These are phyloP conservation scores for Fusarium kyushuense DNA, from an alignment of 2,329 filamentous ascomycete genomes.

Conservation along the genomic window DNA sequence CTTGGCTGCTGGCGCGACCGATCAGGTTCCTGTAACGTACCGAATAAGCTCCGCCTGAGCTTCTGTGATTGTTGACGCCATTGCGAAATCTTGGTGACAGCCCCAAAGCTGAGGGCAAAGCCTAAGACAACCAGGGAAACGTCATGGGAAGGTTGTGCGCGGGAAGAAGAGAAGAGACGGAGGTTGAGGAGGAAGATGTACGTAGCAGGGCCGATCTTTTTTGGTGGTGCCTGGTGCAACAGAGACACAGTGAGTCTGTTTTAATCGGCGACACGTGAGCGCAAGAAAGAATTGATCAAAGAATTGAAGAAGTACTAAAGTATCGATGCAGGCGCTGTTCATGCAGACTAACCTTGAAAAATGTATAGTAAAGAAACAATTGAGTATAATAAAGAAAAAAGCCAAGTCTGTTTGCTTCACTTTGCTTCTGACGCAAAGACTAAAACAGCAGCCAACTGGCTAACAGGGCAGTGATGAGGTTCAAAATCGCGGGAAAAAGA, in stretches of 20 bases:
- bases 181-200: constrained; percentile 23
- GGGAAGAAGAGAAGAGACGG: constrained; percentile 5
- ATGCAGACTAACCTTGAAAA: constrained; percentile 3
- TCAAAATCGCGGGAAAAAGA: constrained; percentile 43
- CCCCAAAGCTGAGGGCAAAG: constrained; percentile 37
- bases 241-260: constrained; percentile 20
- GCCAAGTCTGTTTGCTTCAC: constrained; percentile 17
- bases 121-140: constrained; percentile 40
- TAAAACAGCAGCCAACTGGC: constrained; percentile 30
- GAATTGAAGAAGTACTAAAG: background rate
- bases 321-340: background rate
- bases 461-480: constrained; percentile 44
- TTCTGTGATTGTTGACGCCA: constrained; percentile 58
- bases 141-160: constrained; percentile 42
- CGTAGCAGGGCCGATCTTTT: constrained; percentile 25
- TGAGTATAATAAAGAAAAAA: constrained; percentile 27
- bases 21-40: constrained; percentile 51
- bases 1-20: constrained; percentile 13
- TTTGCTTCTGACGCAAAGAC: constrained; percentile 42
- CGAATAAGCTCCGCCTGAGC: constrained; percentile 70
- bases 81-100: constrained; percentile 41
- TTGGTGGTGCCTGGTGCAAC: constrained; percentile 26
- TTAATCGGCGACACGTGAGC: constrained; percentile 19
- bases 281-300: background rate
- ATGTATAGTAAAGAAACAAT: constrained; percentile 15